Evolutionary conservation across 371 early-diverging fungal species (phyloP).

Genomic region (Blakeslea trispora): DNA sequence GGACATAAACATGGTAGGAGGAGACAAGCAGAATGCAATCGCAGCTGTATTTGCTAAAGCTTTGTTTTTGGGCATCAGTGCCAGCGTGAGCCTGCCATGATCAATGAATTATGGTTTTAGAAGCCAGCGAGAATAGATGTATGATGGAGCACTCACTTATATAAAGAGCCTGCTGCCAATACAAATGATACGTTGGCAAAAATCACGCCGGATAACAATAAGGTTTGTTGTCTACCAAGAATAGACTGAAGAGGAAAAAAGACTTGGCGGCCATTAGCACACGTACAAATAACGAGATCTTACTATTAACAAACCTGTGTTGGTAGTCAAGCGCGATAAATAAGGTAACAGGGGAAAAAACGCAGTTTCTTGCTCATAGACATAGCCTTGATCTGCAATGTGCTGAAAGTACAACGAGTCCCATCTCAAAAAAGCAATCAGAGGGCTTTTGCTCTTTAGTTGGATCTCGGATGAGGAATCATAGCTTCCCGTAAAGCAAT

Average conservation of each 20-base stretch:
- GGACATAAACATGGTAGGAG: constrained; percentile 87
- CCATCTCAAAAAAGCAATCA: constrained; percentile 80
- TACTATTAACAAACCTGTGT: constrained; percentile 23
- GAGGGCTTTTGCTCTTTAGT: constrained; percentile 11
- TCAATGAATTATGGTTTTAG: neutral
- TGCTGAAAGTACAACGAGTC: constrained; percentile 89
- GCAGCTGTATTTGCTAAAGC: constrained; percentile 67
- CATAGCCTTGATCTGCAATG: constrained; percentile 82
- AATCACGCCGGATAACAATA: constrained; percentile 67
- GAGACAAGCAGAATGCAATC: constrained; percentile 74
- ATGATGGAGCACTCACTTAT: constrained; percentile 51
- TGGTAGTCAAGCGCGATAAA: constrained; percentile 52
- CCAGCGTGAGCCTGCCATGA: constrained; percentile 43
- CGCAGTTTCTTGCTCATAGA: constrained; percentile 89
- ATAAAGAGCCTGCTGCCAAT: constrained; percentile 74
- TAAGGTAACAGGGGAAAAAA: constrained; percentile 90
- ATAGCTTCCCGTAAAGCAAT: constrained; percentile 34
- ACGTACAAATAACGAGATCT: too few relatives aligned
- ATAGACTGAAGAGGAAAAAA: constrained; percentile 45
- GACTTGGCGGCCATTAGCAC: constrained; percentile 22
- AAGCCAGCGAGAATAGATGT: too few relatives aligned
- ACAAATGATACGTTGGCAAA: constrained; percentile 78
- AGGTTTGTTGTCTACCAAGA: constrained; percentile 45
- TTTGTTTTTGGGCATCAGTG: constrained; percentile 51
- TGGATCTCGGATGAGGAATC: constrained; percentile 48